phyloP scores from a whole-genome alignment of 1,284 basidiomycete genomes.

The Kalmanozyma brasiliensis region DNA sequence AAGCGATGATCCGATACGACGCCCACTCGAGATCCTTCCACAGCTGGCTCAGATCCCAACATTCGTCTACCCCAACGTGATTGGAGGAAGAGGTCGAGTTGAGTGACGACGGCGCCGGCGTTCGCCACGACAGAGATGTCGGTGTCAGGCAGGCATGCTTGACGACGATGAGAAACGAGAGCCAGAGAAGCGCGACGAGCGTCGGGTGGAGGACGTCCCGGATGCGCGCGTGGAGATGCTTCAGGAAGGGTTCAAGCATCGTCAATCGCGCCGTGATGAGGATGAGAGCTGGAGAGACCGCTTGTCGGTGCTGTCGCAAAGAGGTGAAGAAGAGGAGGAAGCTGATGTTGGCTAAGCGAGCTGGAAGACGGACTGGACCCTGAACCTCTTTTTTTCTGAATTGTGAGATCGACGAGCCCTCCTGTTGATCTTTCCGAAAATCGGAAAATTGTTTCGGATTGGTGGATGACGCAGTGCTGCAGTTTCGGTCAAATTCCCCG shows the following conservation, averaged over 20 bases:
- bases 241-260: conserved; percentile 3
- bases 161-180: conserved; percentile 21
- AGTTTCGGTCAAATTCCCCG: too few relatives aligned
- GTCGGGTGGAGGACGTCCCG: conserved; percentile 31
- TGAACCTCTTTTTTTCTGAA: too few relatives aligned
- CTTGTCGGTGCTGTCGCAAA: too few relatives aligned
- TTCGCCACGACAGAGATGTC: conserved; percentile 2
- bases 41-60: conserved; percentile 5
- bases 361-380: too few relatives aligned
- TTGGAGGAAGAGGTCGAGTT: conserved; percentile 6
- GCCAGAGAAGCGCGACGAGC: conserved; percentile 31
- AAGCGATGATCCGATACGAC: conserved; percentile 28
- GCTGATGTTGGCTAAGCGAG: too few relatives aligned
- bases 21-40: conserved; percentile 46
- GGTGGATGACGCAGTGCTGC: too few relatives aligned
- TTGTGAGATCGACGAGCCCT: too few relatives aligned
- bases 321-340: background rate
- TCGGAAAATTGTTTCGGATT: too few relatives aligned
- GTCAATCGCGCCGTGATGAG: background rate
- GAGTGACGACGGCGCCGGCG: conserved; percentile 12
- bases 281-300: too few relatives aligned
- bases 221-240: conserved; percentile 1
- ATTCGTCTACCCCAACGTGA: background rate
- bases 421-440: too few relatives aligned
- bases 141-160: conserved; percentile 3